A percentile compares a stretch with the other conserved stretches of the same genome.
These are phyloP conservation scores for Geotrichum bryndzae DNA, from an alignment of 1,139 yeast genomes.

Conservation along the genomic window DNA sequence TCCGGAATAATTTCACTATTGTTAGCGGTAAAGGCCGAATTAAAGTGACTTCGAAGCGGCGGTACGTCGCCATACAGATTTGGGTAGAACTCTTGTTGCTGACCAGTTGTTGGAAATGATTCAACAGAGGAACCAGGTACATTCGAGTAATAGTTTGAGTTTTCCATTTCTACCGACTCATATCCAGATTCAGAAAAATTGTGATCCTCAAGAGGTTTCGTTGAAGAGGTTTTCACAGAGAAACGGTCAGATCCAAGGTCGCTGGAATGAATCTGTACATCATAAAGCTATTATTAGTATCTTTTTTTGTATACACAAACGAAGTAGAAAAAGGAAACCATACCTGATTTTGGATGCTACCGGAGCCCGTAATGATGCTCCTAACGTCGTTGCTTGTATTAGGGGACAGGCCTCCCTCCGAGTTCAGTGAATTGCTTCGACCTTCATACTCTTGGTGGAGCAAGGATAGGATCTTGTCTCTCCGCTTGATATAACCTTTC, in stretches of 20 bases:
- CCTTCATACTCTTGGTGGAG: background rate
- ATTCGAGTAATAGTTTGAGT: background rate
- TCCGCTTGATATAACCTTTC: conserved; percentile 58
- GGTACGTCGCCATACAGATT: conserved; percentile 10
- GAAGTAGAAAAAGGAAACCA: background rate
- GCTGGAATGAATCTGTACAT: conserved; percentile 4
- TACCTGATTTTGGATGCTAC: conserved; percentile 1
- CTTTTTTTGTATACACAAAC: background rate
- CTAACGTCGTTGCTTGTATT: conserved; percentile 2
- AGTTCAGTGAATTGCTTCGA: background rate
- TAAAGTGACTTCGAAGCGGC: conserved; percentile 1
- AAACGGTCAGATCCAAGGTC: conserved; percentile 11
- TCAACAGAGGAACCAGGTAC: conserved; percentile 7
- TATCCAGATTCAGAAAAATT: conserved; percentile 1
- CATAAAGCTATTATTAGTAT: background rate
- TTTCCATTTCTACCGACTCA: conserved; percentile 1
- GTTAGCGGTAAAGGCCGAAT: background rate
- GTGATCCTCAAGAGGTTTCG: conserved; percentile 12
- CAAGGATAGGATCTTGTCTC: conserved; percentile 42
- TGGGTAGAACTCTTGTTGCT: conserved; percentile 1
- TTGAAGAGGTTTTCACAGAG: conserved; percentile 12
- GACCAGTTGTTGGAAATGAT: conserved; percentile 1
- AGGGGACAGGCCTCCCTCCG: background rate
- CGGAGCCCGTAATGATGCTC: conserved; percentile 1
- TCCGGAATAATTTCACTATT: background rate